Evolutionary conservation across 208 protist genomes (phyloP).

Genomic region (Tetramitus jugosus): DNA sequence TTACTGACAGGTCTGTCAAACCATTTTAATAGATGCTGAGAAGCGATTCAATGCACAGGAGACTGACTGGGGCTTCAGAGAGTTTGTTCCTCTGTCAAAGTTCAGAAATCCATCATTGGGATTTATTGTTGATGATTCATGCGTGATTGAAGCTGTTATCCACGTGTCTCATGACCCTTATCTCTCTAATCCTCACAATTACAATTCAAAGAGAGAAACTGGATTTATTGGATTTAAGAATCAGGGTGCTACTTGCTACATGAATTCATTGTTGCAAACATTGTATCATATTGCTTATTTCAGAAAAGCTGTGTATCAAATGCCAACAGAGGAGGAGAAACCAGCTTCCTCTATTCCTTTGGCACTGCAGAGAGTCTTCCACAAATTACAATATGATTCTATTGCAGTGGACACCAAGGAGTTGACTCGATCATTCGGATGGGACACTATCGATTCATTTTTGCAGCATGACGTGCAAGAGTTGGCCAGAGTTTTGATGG

Average conservation of each 20-base stretch:
- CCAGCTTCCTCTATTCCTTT: slow-evolving; percentile 42
- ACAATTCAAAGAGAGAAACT: not conserved
- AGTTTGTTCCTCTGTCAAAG: not conserved
- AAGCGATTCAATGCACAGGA: not conserved
- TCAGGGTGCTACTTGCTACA: slow-evolving; percentile 60
- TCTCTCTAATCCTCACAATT: not conserved
- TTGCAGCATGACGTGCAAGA: slow-evolving; percentile 81
- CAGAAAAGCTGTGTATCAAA: slow-evolving; percentile 42
- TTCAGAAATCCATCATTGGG: too few species aligned
- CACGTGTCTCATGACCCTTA: not conserved
- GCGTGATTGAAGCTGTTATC: not conserved
- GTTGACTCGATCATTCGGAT: slow-evolving; percentile 75
- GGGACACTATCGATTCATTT: slow-evolving; percentile 64
- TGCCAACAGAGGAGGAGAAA: slow-evolving; percentile 38
- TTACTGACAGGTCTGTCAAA: not conserved
- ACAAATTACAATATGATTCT: slow-evolving; percentile 63
- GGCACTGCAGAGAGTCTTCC: slow-evolving; percentile 68
- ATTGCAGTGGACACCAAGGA: slow-evolving; percentile 55
- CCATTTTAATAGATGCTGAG: slow-evolving; percentile 7
- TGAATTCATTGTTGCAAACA: slow-evolving; percentile 49
- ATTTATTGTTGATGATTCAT: too few species aligned
- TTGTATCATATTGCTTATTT: slow-evolving; percentile 56
- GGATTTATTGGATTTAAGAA: slow-evolving; percentile 44
- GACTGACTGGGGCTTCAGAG: slow-evolving; percentile 1
- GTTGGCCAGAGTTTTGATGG: slow-evolving; percentile 65